Evolutionary conservation across 495 filamentous ascomycete species (phyloP), one percentile per base, ranked within the genome.

Genomic region (Astrocystis sublimbata): DNA sequence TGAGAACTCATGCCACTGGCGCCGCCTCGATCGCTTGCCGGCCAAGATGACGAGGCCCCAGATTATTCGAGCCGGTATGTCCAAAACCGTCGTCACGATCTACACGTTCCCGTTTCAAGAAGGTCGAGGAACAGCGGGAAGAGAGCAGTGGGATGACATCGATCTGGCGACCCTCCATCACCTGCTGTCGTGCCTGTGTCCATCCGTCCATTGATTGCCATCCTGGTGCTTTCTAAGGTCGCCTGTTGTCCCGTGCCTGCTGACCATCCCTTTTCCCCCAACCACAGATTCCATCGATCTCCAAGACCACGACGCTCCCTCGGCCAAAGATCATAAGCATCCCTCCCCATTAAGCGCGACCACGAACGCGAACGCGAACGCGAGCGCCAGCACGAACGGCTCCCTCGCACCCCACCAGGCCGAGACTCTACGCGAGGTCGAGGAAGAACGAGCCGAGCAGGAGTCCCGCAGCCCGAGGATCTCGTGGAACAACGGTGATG

Each of bases 201-300:
- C 36, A 15, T 24, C 33, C 33, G 40, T 35, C n/a, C 33, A 33
- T 52, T 31, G 31, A 13, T 36, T 26, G 31, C 6, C 3, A 28
- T 47, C 23, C 63, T 63, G 51, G 62, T 55, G 66, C 54, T 56
- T 45, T 35, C 65, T 62, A 54, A 63, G 64, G 61, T 43, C 31
- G 38, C 26, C 33, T 36, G 21, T 47, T 31, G 42, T 50, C 57
- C 62, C 65, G 58, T 71, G 64, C 49, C 63, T 62, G 52, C 64
- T 67, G 59, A 72, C 40, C 55, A 6, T 59, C 49, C 57, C 28
- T n/a, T n/a, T n/a, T 51, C 60, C 57, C 63, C 62, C 66, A 61
- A 64, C 60, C 58, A 61, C 70, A 97, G 94, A 99, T 78, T 93
- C 94, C 53, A 86, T 98, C 73, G 94, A 98, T 77, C 88, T 98